These are phyloP conservation scores for Craterostigma plantagineum DNA, from an alignment of 257 asterid species.

Conservation along the genomic window DNA sequence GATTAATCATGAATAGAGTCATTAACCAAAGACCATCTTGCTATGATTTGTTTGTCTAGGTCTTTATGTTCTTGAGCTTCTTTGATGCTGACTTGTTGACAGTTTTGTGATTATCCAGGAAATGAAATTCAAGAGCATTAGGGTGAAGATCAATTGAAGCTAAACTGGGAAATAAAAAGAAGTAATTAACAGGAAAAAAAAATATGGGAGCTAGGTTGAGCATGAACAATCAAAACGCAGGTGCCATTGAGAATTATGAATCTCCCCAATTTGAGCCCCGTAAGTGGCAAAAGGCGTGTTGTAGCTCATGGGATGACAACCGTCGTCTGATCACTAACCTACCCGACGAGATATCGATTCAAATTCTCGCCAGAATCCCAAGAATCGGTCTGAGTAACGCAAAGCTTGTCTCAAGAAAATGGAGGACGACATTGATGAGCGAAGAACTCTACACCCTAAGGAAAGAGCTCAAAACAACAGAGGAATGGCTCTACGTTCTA, in stretches of 20 bases:
- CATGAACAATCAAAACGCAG: conserved; percentile 18
- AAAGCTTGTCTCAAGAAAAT: conserved; percentile 48
- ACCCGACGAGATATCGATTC: conserved; percentile 75
- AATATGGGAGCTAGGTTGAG: conserved; percentile 68
- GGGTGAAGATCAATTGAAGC: too few relatives aligned
- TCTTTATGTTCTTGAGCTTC: too few relatives aligned
- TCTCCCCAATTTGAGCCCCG: conserved; percentile 36
- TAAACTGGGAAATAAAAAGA: too few relatives aligned
- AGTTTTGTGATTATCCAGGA: too few relatives aligned
- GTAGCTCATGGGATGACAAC: conserved; percentile 49
- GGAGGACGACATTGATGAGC: conserved; percentile 56
- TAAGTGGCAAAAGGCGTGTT: conserved; percentile 52
- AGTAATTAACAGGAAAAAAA: too few relatives aligned
- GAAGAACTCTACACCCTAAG: conserved; percentile 46
- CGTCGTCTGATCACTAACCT: conserved; percentile 50
- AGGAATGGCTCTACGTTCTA: conserved; percentile 74
- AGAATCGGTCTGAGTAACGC: conserved; percentile 31
- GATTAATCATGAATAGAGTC: too few relatives aligned
- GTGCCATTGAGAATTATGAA: conserved; percentile 20
- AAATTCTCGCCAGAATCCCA: conserved; percentile 70
- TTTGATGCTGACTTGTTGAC: too few relatives aligned
- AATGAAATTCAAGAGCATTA: too few relatives aligned
- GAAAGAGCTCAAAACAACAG: conserved; percentile 51
- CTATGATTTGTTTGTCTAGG: too few relatives aligned
- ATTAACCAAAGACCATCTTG: too few relatives aligned